These are phyloP conservation scores for Komagataella kurtzmanii DNA, from an alignment of 805 yeast species.

Conservation along the genomic window DNA sequence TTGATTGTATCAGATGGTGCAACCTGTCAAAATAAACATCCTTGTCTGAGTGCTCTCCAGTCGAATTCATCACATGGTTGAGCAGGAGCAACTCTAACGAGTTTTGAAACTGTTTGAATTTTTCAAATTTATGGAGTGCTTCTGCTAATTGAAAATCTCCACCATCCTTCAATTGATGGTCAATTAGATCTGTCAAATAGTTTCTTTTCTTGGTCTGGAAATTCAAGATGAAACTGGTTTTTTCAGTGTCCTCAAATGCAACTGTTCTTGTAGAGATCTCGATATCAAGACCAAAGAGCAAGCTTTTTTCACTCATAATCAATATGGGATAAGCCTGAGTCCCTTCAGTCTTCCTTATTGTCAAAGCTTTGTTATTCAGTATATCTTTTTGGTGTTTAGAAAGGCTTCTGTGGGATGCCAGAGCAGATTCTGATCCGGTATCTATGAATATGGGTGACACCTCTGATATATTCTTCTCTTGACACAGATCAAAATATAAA, in stretches of 20 bases:
- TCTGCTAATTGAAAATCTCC: neutral
- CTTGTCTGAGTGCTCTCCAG: constrained; percentile 1
- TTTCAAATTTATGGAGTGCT: constrained; percentile 19
- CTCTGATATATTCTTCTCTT: constrained; percentile 9
- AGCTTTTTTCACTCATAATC: constrained; percentile 29
- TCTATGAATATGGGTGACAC: constrained; percentile 15
- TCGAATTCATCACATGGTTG: constrained; percentile 15
- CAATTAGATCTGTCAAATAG: constrained; percentile 31
- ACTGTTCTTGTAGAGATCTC: constrained; percentile 11
- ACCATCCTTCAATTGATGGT: constrained; percentile 5
- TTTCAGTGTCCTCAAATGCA: neutral
- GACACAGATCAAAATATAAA: constrained; percentile 15
- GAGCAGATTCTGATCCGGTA: constrained; percentile 13
- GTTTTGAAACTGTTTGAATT: constrained; percentile 29
- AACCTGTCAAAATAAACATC: constrained; percentile 14
- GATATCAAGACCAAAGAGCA: constrained; percentile 34
- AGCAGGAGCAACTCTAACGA: constrained; percentile 36
- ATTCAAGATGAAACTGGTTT: neutral
- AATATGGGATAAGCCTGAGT: constrained; percentile 35
- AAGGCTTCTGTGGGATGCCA: neutral
- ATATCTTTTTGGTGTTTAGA: neutral
- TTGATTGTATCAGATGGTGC: constrained; percentile 17
- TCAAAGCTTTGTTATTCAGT: neutral
- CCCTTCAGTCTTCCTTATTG: constrained; percentile 14
- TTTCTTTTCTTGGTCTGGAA: constrained; percentile 21